A percentile compares a stretch with the other conserved stretches of the same genome.
These are phyloP conservation scores for Fraxinus sp. DNA, from an alignment of 305 asterid genomes.

Conservation along the genomic window DNA sequence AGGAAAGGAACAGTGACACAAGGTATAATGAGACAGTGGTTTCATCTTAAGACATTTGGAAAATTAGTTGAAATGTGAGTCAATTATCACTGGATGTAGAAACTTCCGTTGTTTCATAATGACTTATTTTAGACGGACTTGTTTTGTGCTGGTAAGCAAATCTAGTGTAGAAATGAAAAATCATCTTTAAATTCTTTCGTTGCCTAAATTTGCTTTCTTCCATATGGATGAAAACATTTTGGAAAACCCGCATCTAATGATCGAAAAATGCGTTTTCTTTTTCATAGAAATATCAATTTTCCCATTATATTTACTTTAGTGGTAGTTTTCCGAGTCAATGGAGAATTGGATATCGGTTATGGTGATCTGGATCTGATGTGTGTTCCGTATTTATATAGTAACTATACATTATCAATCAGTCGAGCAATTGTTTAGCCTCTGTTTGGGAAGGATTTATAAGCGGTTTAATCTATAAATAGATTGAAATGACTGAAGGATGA, in stretches of 20 bases:
- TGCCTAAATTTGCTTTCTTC: not conserved
- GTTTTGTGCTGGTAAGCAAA: not conserved
- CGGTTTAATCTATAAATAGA: not conserved
- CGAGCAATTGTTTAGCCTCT: not conserved
- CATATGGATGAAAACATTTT: not conserved
- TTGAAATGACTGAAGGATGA: not conserved
- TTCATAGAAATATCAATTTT: not conserved
- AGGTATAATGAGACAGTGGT: not conserved
- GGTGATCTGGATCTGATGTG: not conserved
- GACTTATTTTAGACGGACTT: not conserved
- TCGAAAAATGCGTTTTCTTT: not conserved
- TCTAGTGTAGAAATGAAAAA: not conserved
- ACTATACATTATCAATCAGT: not conserved
- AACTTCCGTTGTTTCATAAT: not conserved
- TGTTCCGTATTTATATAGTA: not conserved
- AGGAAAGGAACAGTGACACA: not conserved
- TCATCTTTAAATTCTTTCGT: not conserved
- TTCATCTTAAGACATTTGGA: not conserved
- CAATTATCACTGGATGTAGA: not conserved
- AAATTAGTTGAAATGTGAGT: not conserved
- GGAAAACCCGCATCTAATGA: not conserved
- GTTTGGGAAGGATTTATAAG: not conserved
- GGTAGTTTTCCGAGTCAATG: not conserved
- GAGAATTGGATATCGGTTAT: not conserved
- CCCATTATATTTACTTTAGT: not conserved